Evolutionary conservation across 1,284 basidiomycete species (phyloP), one percentile per base, ranked within the genome.

Genomic region (Naganishia cerealis): DNA sequence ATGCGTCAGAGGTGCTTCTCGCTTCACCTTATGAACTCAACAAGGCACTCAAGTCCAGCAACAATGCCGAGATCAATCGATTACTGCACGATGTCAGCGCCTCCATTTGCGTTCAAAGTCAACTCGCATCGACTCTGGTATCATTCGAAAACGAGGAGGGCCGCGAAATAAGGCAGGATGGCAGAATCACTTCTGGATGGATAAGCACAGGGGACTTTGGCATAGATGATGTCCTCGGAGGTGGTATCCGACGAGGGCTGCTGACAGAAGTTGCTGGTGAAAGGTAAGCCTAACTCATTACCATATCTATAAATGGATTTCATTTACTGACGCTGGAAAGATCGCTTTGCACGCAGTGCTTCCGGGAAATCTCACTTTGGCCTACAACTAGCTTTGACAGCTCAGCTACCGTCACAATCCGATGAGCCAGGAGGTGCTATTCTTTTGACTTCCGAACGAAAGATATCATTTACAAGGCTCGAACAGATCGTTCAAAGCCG

Each of bases 351-450:
- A 57, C 57, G 18, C 73, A 94, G 92, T 77, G 87, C 90, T 29
- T 87, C 91, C 29, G 92, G 92, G 39, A 95, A 95, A 80, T 92
- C 90, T 1, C 91, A 94, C 73, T 80, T 94, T 3, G 89, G 89
- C 1, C 82, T 94, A 18, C 89, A 92, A 72, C 83, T 91, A 5
- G 87, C 90, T 4, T 80, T 94, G 29, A 82, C 85, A 21, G 88
- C 90, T 0, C 92, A 94, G 76, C 82, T 91, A 1, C 86, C 89
- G 1, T 50, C 74, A 18, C 67, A 76, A 77, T 48, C 79, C 81
- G 40, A 42, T 7, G 13, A 87, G 86, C 50, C 78, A 86, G 56
- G 82, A 75, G 56, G 90, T 85, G 52, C 87, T 85, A 33, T 83
- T 86, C 36, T 92, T 87, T 78, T 95, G 67, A 89, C 88, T 4